A percentile compares a stretch with the other conserved stretches of the same genome.
These are phyloP conservation scores for Pythium sukuiense DNA, from an alignment of 352 stramenopile genomes.

Conservation along the genomic window DNA sequence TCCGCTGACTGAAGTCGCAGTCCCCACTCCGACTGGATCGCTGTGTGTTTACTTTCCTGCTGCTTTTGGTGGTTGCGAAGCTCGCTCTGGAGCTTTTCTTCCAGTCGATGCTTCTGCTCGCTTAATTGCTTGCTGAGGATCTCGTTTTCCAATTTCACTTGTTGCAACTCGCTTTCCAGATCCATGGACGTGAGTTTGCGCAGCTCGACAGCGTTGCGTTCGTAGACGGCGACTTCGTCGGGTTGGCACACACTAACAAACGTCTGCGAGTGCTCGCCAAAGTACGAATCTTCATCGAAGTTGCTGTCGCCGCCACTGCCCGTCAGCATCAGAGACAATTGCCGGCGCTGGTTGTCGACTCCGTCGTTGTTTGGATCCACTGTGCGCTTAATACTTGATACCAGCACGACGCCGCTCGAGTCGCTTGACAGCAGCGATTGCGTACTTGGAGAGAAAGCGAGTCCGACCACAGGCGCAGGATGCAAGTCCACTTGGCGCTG, in stretches of 20 bases:
- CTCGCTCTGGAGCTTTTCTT: conserved; percentile 36
- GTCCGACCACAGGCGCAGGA: conserved; percentile 37
- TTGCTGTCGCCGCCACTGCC: not conserved
- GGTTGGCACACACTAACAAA: conserved; percentile 36
- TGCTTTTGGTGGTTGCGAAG: conserved; percentile 28
- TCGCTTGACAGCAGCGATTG: conserved; percentile 45
- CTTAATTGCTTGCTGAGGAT: conserved; percentile 50
- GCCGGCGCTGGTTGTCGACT: conserved; percentile 11
- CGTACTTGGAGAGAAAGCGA: conserved; percentile 38
- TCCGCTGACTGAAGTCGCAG: conserved; percentile 27
- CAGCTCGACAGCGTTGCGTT: conserved; percentile 55
- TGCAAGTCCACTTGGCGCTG: conserved; percentile 49
- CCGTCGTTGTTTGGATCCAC: not conserved
- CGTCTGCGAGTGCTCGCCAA: conserved; percentile 15
- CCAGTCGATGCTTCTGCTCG: conserved; percentile 48
- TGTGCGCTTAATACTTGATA: conserved; percentile 26
- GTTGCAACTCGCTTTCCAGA: conserved; percentile 59
- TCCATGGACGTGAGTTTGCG: conserved; percentile 55
- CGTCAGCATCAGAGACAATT: not conserved
- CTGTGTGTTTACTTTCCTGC: conserved; percentile 26
- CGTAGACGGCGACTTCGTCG: conserved; percentile 59
- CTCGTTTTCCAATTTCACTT: conserved; percentile 74
- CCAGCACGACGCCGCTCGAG: conserved; percentile 41
- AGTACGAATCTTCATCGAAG: conserved; percentile 14
- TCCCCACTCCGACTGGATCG: conserved; percentile 36